A percentile compares a stretch with the other conserved stretches of the same genome.
These are phyloP conservation scores for Lipomyces starkeyi DNA, from an alignment of 805 yeast genomes.

Conservation along the genomic window DNA sequence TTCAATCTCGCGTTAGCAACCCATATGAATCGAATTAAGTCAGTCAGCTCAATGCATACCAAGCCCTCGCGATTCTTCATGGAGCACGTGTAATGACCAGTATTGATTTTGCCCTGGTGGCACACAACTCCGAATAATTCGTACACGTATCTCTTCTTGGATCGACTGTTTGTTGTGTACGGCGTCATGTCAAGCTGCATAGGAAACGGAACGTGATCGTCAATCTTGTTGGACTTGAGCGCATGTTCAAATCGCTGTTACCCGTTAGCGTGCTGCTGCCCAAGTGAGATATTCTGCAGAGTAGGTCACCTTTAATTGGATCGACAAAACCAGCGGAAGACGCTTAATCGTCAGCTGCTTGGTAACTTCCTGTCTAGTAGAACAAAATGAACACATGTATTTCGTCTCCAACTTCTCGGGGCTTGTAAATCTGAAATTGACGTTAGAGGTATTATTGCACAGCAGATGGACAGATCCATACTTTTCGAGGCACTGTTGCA, in stretches of 20 bases:
- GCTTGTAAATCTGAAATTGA: conserved; percentile 65
- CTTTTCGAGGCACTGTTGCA: conserved; percentile 43
- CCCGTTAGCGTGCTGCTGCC: not conserved
- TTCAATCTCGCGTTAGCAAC: conserved; percentile 33
- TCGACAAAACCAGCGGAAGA: conserved; percentile 77
- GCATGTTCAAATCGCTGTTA: conserved; percentile 62
- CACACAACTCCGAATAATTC: conserved; percentile 87
- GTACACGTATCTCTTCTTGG: conserved; percentile 55
- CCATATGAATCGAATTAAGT: no score
- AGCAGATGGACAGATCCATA: not conserved
- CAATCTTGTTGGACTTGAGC: conserved; percentile 68
- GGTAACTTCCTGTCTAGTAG: conserved; percentile 64
- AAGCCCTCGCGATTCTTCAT: conserved; percentile 69
- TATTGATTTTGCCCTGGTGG: conserved; percentile 91
- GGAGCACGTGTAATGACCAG: conserved; percentile 90
- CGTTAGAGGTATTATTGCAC: not conserved
- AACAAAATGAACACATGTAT: conserved; percentile 74
- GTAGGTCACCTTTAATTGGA: conserved; percentile 67
- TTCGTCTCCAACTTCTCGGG: conserved; percentile 76
- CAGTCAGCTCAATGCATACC: conserved; percentile 21
- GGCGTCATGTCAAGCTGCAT: conserved; percentile 71
- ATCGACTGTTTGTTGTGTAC: conserved; percentile 49
- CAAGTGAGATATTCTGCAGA: not conserved
- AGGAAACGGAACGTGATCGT: conserved; percentile 75
- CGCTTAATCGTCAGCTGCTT: conserved; percentile 73